Evolutionary conservation across 345 rosid species (phyloP).

Genomic region (Brassica napus): DNA sequence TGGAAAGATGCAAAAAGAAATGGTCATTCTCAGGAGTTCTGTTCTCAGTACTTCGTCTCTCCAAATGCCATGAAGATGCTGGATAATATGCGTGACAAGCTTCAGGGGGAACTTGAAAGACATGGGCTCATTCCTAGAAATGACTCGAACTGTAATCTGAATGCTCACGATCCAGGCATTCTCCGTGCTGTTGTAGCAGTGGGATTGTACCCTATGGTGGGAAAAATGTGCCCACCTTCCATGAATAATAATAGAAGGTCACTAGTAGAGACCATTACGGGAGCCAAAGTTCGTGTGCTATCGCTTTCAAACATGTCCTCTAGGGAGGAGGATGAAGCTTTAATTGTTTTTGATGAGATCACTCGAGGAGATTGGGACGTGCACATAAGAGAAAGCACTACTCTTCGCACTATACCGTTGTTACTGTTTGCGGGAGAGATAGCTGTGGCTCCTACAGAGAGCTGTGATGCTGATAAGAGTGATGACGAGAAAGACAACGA

Average conservation of each 20-base stretch:
- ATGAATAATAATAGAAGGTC: conserved; percentile 47
- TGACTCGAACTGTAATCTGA: conserved; percentile 55
- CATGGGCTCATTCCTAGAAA: conserved; percentile 63
- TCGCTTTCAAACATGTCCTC: conserved; percentile 57
- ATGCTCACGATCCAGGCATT: conserved; percentile 72
- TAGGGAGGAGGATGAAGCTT: conserved; percentile 43
- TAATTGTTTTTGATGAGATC: conserved; percentile 79
- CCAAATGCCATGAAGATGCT: conserved; percentile 74
- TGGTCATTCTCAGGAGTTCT: conserved; percentile 56
- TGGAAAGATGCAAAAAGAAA: conserved; percentile 78
- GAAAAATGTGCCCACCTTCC: conserved; percentile 54
- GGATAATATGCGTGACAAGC: conserved; percentile 81
- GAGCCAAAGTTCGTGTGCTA: conserved; percentile 66
- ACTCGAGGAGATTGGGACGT: conserved; percentile 78
- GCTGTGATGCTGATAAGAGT: conserved; percentile 33
- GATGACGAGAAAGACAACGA: conserved; percentile 42
- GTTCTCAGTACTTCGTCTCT: conserved; percentile 78
- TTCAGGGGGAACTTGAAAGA: conserved; percentile 62
- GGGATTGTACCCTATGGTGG: conserved; percentile 86
- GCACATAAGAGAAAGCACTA: conserved; percentile 63
- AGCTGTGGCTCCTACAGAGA: conserved; percentile 63
- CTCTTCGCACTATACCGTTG: conserved; percentile 67
- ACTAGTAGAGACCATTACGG: conserved; percentile 63
- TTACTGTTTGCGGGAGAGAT: conserved; percentile 76
- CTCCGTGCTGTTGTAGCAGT: conserved; percentile 79